These are phyloP conservation scores for Echeveria elegans DNA, from an alignment of 164 flowering plant genomes.

Conservation along the genomic window DNA sequence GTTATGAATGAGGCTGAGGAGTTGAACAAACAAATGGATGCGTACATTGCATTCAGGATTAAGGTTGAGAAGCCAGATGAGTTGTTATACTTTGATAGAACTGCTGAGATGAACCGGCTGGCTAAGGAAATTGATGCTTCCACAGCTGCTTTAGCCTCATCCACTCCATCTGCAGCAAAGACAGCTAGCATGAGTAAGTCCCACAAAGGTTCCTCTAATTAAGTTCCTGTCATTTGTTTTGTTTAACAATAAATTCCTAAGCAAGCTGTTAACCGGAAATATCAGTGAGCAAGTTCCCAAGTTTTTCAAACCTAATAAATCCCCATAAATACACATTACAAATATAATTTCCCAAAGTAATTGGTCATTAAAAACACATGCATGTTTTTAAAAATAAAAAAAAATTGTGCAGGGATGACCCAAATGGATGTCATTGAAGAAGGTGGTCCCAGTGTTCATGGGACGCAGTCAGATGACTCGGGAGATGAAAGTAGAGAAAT, in stretches of 20 bases:
- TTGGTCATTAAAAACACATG: too few species aligned
- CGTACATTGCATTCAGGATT: conserved; percentile 28
- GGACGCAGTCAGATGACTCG: conserved; percentile 2
- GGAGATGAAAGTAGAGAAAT: conserved; percentile 9
- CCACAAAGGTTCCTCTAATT: background rate
- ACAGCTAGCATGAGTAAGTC: conserved; percentile 3
- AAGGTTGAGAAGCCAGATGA: conserved; percentile 27
- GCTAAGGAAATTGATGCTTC: conserved; percentile 25
- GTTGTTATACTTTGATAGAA: conserved; percentile 13
- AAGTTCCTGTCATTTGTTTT: too few species aligned
- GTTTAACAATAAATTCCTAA: background rate
- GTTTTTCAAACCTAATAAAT: background rate
- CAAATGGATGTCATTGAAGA: conserved; percentile 4
- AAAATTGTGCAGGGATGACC: background rate
- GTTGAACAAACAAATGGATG: conserved; percentile 35
- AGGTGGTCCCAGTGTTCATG: conserved; percentile 2
- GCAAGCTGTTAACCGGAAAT: too few species aligned
- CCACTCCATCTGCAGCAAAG: background rate
- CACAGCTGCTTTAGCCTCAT: background rate
- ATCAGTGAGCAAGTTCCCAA: too few species aligned
- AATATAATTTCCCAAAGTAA: background rate
- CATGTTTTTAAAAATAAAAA: too few species aligned
- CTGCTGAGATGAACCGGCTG: conserved; percentile 24
- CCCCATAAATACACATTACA: background rate
- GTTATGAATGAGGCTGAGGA: conserved; percentile 24